Conservation (phyloP, 2,329 filamentous ascomycete genomes). For the Paramyrothecium sp. region DNA sequence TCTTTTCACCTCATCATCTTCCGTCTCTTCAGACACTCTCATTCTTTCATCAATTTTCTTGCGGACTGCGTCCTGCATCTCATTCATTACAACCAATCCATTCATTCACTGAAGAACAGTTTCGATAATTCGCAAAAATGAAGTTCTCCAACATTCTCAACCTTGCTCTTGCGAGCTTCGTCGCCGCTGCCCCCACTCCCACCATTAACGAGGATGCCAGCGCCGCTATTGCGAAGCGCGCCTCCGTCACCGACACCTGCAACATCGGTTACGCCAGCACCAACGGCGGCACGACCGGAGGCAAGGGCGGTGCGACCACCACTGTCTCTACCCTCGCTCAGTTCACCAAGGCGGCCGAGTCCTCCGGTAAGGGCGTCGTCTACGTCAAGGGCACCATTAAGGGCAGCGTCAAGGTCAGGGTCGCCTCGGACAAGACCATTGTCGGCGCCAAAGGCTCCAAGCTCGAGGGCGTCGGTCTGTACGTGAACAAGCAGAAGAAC, state of each 20-base stretch:
- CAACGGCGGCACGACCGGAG: constrained; percentile 46
- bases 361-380: constrained; percentile 39
- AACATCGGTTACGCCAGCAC: constrained; percentile 30
- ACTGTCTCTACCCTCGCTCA: constrained; percentile 41
- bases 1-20: too few relatives aligned
- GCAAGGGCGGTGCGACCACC: constrained; percentile 46
- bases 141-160: constrained; percentile 28
- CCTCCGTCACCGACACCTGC: constrained; percentile 33
- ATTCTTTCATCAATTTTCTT: not conserved
- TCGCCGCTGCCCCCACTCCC: constrained; percentile 26
- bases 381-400: constrained; percentile 39
- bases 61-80: not conserved
- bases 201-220: constrained; percentile 22
- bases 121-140: constrained; percentile 17
- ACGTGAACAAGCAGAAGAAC: constrained; percentile 52
- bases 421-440: constrained; percentile 45
- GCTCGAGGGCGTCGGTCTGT: constrained; percentile 47
- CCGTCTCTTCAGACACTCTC: too few relatives aligned
- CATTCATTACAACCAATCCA: not conserved
- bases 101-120: not conserved
- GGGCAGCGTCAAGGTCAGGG: constrained; percentile 34
- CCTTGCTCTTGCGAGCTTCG: constrained; percentile 25
- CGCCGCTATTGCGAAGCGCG: constrained; percentile 29
- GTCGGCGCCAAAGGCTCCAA: constrained; percentile 36
- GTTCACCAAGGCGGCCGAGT: constrained; percentile 45